These are phyloP conservation scores for Setaria viridis DNA, from an alignment of 202 grass and related monocot species.

Conservation along the genomic window DNA sequence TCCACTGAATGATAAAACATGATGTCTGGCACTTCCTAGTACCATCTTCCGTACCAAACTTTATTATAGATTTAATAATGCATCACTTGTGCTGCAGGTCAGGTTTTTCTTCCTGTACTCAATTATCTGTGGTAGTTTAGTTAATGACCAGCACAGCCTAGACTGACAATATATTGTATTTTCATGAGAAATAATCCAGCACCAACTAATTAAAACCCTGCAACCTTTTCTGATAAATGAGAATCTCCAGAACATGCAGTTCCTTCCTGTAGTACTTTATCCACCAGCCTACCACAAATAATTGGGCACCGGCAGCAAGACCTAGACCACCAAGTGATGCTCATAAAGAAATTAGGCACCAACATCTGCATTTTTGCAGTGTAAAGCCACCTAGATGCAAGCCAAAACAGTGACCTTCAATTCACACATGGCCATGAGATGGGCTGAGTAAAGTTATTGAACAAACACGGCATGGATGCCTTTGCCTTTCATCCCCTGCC, in stretches of 20 bases:
- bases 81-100: not conserved
- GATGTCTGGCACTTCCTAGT: not conserved
- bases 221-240: not conserved
- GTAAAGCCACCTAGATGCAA: constrained; percentile 35
- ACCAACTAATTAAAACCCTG: not conserved
- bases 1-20: not conserved
- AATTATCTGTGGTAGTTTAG: constrained; percentile 10
- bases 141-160: not conserved
- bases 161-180: not conserved
- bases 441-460: constrained; percentile 39
- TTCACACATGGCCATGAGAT: constrained; percentile 35
- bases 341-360: not conserved
- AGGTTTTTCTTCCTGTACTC: constrained; percentile 11
- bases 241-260: constrained; percentile 35
- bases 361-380: constrained; percentile 30
- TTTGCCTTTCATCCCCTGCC: constrained; percentile 33
- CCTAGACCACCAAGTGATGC: constrained; percentile 29
- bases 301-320: constrained; percentile 33
- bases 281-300: constrained; percentile 34
- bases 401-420: constrained; percentile 31
- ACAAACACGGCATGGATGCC: constrained; percentile 3
- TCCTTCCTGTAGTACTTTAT: not conserved
- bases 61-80: not conserved
- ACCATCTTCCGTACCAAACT: not conserved
- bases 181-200: constrained; percentile 18